These are phyloP conservation scores for Marvania coccoides DNA, from an alignment of 139 green algal genomes.

Conservation along the genomic window DNA sequence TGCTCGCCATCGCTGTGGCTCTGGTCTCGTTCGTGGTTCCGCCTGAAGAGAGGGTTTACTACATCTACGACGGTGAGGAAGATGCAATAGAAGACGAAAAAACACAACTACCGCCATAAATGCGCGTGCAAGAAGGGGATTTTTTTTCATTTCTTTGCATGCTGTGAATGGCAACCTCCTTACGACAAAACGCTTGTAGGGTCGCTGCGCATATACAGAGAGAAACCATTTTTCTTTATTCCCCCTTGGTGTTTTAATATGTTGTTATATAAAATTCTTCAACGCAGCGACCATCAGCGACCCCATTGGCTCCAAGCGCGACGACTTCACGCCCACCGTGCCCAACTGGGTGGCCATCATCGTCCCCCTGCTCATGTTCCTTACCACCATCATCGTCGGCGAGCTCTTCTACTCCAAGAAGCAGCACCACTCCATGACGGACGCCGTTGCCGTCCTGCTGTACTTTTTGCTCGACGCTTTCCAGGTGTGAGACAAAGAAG, in stretches of 20 bases:
- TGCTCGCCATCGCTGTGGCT: not conserved
- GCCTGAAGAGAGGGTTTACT: not conserved
- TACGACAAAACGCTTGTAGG: too few relatives aligned
- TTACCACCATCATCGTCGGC: constrained; percentile 8
- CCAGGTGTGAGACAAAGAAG: too few relatives aligned
- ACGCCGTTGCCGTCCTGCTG: not conserved
- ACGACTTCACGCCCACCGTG: not conserved
- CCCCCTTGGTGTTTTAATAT: too few relatives aligned
- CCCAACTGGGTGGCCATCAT: constrained; percentile 16
- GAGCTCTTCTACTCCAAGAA: constrained; percentile 9
- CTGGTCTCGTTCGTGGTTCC: not conserved
- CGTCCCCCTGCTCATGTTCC: constrained; percentile 19
- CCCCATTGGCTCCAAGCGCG: not conserved
- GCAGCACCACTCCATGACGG: constrained; percentile 11
- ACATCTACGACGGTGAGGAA: constrained; percentile 3
- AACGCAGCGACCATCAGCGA: not conserved
- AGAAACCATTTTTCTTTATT: too few relatives aligned
- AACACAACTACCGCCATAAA: too few relatives aligned
- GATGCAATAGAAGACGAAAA: too few relatives aligned
- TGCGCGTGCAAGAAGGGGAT: too few relatives aligned
- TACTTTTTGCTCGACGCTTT: constrained; percentile 26
- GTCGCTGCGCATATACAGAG: too few relatives aligned
- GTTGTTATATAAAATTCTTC: not conserved
- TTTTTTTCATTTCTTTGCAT: too few relatives aligned
- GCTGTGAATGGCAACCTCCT: too few relatives aligned